phyloP scores from a whole-genome alignment of 2,329 filamentous ascomycete genomes.

The Talaromyces sp. region DNA sequence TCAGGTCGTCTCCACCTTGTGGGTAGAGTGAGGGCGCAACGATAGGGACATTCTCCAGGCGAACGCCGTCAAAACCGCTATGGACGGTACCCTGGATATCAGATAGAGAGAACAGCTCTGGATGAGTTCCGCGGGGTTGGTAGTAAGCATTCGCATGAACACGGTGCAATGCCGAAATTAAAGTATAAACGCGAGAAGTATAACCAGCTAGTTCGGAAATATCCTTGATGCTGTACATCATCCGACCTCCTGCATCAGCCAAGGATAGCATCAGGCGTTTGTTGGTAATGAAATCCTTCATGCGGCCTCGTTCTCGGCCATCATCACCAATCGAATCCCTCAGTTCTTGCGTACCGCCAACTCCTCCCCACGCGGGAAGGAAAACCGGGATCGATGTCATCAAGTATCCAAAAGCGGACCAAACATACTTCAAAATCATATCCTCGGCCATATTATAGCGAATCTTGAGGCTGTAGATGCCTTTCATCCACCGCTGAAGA shows the following conservation, averaged over 20 bases:
- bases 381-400: slow-evolving; percentile 91
- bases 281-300: slow-evolving; percentile 99
- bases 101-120: slow-evolving; percentile 82
- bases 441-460: slow-evolving; percentile 98
- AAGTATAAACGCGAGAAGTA: slow-evolving; percentile 90
- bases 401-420: slow-evolving; percentile 96
- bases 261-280: slow-evolving; percentile 97
- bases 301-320: slow-evolving; percentile 71
- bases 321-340: slow-evolving; percentile 35
- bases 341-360: slow-evolving; percentile 70
- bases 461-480: slow-evolving; percentile 96
- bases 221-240: slow-evolving; percentile 99
- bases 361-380: slow-evolving; percentile 86
- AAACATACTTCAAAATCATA: slow-evolving; percentile 96
- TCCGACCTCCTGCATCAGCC: slow-evolving; percentile 89
- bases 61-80: slow-evolving; percentile 89
- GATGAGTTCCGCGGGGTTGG: slow-evolving; percentile 60
- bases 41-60: slow-evolving; percentile 87
- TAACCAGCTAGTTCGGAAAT: slow-evolving; percentile 92
- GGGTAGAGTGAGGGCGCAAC: slow-evolving; percentile 87
- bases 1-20: slow-evolving; percentile 83
- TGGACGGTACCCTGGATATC: slow-evolving; percentile 93
- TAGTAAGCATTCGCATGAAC: slow-evolving; percentile 90
- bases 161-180: slow-evolving; percentile 90
- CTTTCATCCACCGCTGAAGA: slow-evolving; percentile 94